phyloP scores from a whole-genome alignment of 495 filamentous ascomycete species.

The Xylaria longipes region DNA sequence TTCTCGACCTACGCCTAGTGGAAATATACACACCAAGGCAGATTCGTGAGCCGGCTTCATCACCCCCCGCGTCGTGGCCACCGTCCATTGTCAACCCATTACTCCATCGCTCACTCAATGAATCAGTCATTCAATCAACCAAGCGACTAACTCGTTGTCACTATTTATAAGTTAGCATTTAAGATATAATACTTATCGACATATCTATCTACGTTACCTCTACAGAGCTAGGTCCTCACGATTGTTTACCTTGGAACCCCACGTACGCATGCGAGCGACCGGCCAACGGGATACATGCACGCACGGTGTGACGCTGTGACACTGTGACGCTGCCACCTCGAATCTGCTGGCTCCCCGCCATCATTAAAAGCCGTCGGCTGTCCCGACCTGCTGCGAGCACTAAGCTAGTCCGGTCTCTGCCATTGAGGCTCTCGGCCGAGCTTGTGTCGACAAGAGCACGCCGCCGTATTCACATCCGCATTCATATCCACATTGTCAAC shows the following conservation, averaged over 20 bases:
- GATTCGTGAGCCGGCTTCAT: background rate
- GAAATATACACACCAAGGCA: background rate
- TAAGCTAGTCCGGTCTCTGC: background rate
- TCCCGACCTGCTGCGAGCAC: background rate
- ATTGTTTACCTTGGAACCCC: slow-evolving; percentile 1
- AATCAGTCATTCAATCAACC: background rate
- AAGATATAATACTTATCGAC: background rate
- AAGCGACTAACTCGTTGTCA: background rate
- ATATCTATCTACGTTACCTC: background rate
- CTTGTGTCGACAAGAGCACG: background rate
- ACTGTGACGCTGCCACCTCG: background rate
- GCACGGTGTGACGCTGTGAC: background rate
- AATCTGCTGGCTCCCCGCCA: slow-evolving; percentile 1
- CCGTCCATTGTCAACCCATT: background rate
- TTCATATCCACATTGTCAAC: background rate
- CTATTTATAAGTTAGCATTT: background rate
- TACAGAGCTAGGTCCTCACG: background rate
- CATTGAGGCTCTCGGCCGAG: background rate
- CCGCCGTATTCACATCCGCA: background rate
- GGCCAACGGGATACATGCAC: slow-evolving; percentile 1
- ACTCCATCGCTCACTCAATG: background rate
- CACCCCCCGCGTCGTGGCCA: background rate
- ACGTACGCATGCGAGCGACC: slow-evolving; percentile 7
- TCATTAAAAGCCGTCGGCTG: background rate
- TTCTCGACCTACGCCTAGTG: background rate